These are phyloP conservation scores for Abelmoschus esculentus DNA, from an alignment of 345 rosid species.

Conservation along the genomic window DNA sequence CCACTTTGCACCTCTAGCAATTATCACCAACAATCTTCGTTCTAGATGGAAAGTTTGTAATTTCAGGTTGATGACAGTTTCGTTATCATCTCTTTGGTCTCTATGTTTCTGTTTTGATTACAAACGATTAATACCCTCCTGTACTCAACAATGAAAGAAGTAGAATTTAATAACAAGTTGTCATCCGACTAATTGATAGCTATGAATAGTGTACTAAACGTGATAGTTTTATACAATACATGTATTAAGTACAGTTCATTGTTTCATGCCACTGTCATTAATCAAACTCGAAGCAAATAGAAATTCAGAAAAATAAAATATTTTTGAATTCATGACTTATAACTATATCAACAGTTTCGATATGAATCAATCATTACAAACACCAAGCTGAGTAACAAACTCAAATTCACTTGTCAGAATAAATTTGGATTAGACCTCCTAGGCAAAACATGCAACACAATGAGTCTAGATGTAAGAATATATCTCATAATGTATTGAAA, in stretches of 20 bases:
- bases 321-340: too few relatives aligned
- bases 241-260: background rate
- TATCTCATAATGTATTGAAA: constrained; percentile 16
- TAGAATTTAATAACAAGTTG: background rate
- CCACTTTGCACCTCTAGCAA: background rate
- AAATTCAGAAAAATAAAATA: too few relatives aligned
- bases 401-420: constrained; percentile 4
- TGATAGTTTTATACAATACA: background rate
- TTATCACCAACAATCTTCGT: background rate
- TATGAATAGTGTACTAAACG: background rate
- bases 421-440: background rate
- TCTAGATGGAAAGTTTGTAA: too few relatives aligned
- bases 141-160: background rate
- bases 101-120: background rate
- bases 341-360: too few relatives aligned
- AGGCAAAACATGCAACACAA: constrained; percentile 29
- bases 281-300: too few relatives aligned
- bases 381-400: too few relatives aligned
- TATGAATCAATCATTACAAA: too few relatives aligned
- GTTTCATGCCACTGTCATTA: too few relatives aligned
- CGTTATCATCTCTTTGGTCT: background rate
- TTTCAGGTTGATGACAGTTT: background rate
- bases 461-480: constrained; percentile 9
- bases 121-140: background rate
- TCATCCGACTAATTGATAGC: background rate